phyloP scores from a whole-genome alignment of 2,329 filamentous ascomycete species.

The Corynespora cassiicola region DNA sequence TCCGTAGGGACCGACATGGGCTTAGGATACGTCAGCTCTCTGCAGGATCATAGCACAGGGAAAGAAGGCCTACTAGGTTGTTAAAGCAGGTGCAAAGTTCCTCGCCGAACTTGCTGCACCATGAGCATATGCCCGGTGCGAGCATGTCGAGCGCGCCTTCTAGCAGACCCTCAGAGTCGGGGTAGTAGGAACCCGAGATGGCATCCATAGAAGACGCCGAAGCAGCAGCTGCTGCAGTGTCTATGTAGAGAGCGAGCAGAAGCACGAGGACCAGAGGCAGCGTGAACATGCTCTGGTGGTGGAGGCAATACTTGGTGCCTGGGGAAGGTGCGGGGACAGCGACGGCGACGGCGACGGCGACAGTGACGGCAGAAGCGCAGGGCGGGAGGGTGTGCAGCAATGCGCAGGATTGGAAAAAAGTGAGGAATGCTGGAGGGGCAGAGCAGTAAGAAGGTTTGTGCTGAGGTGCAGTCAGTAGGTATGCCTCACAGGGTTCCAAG shows the following conservation, averaged over 20 bases:
- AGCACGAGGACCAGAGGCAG: conserved; percentile 33
- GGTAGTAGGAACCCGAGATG: conserved; percentile 26
- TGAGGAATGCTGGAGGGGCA: conserved; percentile 1
- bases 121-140: conserved; percentile 25
- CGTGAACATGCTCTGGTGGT: conserved; percentile 36
- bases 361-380: not conserved
- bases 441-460: conserved; percentile 1
- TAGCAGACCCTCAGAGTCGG: conserved; percentile 33
- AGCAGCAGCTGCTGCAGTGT: conserved; percentile 31
- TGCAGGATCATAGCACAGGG: conserved; percentile 2
- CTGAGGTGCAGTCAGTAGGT: conserved; percentile 4
- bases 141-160: conserved; percentile 29
- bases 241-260: conserved; percentile 31
- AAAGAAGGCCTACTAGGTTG: conserved; percentile 20
- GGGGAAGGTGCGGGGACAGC: conserved; percentile 15
- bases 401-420: conserved; percentile 4
- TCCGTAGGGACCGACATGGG: not conserved
- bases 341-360: conserved; percentile 18
- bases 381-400: conserved; percentile 4
- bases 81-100: too few species aligned
- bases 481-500: conserved; percentile 10
- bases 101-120: too few species aligned
- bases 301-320: conserved; percentile 27
- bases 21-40: conserved; percentile 11
- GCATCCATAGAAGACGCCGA: conserved; percentile 24